Evolutionary conservation across 768 basidiomycete genomes (phyloP).

Genomic region (Phaffia tasmanica): DNA sequence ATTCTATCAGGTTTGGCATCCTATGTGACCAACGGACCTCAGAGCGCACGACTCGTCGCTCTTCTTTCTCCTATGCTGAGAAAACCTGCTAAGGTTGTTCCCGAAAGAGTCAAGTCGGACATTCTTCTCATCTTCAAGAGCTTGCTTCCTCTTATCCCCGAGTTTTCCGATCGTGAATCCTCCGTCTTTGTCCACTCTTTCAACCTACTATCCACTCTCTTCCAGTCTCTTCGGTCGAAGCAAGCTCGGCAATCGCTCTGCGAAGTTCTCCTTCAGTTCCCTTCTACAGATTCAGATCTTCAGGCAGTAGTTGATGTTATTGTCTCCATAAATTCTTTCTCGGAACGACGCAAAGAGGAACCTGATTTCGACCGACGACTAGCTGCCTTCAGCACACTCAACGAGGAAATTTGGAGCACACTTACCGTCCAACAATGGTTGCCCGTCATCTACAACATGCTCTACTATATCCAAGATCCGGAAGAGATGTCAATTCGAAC

Average conservation of each 20-base stretch:
- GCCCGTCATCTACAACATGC: conserved; percentile 67
- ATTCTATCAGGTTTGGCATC: conserved; percentile 71
- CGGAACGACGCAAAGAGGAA: conserved; percentile 68
- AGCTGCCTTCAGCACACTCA: conserved; percentile 59
- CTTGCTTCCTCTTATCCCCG: conserved; percentile 52
- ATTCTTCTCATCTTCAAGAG: conserved; percentile 59
- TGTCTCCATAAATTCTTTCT: conserved; percentile 70
- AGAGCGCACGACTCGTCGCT: conserved; percentile 60
- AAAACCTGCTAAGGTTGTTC: conserved; percentile 59
- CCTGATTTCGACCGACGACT: conserved; percentile 85
- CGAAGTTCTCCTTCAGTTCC: conserved; percentile 51
- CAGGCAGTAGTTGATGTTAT: conserved; percentile 47
- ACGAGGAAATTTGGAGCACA: conserved; percentile 45
- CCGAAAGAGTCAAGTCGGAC: conserved; percentile 77
- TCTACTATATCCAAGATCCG: conserved; percentile 78
- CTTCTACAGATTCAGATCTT: conserved; percentile 45
- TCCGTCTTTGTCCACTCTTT: conserved; percentile 48
- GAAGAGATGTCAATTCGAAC: conserved; percentile 76
- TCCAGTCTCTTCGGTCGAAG: conserved; percentile 63
- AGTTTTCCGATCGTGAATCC: conserved; percentile 38
- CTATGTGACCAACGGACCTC: conserved; percentile 55
- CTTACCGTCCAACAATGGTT: conserved; percentile 53
- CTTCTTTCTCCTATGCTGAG: conserved; percentile 72
- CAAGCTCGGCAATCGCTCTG: conserved; percentile 60
- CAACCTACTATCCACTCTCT: conserved; percentile 59